phyloP scores from a whole-genome alignment of 2,329 filamentous ascomycete species.

The Penicillium corylophilum region DNA sequence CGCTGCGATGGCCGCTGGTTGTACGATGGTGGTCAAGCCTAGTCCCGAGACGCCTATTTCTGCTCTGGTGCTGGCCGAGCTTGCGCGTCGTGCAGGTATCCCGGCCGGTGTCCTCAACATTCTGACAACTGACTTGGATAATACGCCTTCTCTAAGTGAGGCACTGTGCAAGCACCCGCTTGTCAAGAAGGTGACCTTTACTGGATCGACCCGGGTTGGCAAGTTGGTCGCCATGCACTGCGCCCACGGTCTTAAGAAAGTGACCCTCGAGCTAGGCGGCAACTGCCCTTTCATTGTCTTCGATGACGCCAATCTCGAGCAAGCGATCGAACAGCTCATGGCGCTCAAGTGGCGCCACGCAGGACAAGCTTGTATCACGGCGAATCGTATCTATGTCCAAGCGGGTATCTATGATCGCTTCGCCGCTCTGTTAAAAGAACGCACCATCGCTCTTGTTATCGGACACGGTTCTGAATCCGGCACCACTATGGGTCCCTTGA shows the following conservation, averaged over 20 bases:
- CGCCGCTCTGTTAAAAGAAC: conserved; percentile 53
- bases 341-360: conserved; percentile 45
- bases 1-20: conserved; percentile 68
- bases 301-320: conserved; percentile 61
- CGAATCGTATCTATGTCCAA: conserved; percentile 48
- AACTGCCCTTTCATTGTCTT: conserved; percentile 67
- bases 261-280: conserved; percentile 63
- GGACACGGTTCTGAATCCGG: conserved; percentile 57
- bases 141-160: conserved; percentile 41
- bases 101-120: conserved; percentile 62
- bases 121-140: conserved; percentile 52
- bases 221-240: conserved; percentile 63
- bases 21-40: conserved; percentile 72
- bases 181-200: conserved; percentile 62
- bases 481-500: conserved; percentile 62
- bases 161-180: conserved; percentile 58
- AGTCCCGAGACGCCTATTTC: conserved; percentile 66
- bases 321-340: conserved; percentile 42
- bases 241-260: conserved; percentile 61
- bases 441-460: conserved; percentile 54
- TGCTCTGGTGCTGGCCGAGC: conserved; percentile 52
- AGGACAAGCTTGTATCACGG: conserved; percentile 47
- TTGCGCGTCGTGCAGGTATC: conserved; percentile 58
- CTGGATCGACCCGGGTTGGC: conserved; percentile 60
- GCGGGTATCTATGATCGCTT: conserved; percentile 52